Evolutionary conservation across 2,329 filamentous ascomycete species (phyloP), one percentile per base, ranked within the genome.

Genomic region (Dothistroma septosporum): DNA sequence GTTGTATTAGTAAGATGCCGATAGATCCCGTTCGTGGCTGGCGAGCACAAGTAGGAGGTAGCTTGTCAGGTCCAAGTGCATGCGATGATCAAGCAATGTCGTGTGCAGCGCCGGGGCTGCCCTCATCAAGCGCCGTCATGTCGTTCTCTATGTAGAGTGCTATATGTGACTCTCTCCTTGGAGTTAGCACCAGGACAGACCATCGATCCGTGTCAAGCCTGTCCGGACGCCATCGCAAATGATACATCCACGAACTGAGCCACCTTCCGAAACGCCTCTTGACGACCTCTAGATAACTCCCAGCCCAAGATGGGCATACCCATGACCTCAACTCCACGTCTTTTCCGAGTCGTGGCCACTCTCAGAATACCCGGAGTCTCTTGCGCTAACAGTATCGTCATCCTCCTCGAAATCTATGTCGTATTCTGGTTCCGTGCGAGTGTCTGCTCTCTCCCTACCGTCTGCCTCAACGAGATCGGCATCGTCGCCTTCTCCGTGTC

Each of bases 401-500:
- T 79, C 77, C 33, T 81, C 79, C 66, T 96, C 93, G 32, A 94
- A 93, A 74, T 97, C 94, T 67, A 99, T 97, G 72, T 99, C 94
- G 87, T 94, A 97, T 62, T 90, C 86, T 6, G 85, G 83, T 53
- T 85, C 79, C 35, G 63, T 59, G 31, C 59, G 53, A 65, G 78
- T 75, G 48, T 73, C 70, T n/a, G 71, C 70, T 12, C 76, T 75
- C 7, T 77, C 80, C 10, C 82, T 82, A 2, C 74, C 79, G 41
- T 67, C 70, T 7, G 52, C 55, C 19, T 66, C 64, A 28, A 58
- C 62, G 16, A 62, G 50, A 11, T 68, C 73, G 6, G 62, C 68
- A 16, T 71, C 69, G 14, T 74, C 74, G 1, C 70, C 73, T 37
- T 76, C 76, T 1, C 66, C 68, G 22, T 66, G 59, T 6, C 66